phyloP scores from a whole-genome alignment of 2,329 filamentous ascomycete genomes.

The Allantophomopsis lycopodina region DNA sequence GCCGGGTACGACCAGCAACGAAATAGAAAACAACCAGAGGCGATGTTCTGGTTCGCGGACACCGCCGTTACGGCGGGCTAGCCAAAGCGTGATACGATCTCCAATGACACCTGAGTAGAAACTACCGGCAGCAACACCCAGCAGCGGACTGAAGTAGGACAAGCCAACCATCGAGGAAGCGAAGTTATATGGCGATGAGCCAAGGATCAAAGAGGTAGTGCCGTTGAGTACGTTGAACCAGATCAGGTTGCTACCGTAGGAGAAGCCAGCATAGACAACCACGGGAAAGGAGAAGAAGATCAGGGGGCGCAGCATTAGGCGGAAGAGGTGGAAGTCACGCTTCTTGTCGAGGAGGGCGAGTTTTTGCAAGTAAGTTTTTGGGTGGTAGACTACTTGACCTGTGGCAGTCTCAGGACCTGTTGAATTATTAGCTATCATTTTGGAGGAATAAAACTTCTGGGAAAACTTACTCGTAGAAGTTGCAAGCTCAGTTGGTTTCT shows the following conservation, averaged over 20 bases:
- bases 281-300: conserved; percentile 19
- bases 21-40: conserved; percentile 18
- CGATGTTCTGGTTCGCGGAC: conserved; percentile 18
- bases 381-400: conserved; percentile 5
- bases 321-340: conserved; percentile 16
- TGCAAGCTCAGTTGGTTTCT: not conserved
- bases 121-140: conserved; percentile 14
- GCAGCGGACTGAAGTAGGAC: conserved; percentile 16
- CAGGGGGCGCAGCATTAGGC: conserved; percentile 14
- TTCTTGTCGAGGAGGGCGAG: conserved; percentile 11
- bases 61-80: conserved; percentile 26
- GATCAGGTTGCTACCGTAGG: conserved; percentile 20
- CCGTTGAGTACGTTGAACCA: conserved; percentile 23
- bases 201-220: conserved; percentile 19
- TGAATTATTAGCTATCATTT: too few species aligned
- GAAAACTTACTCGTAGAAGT: not conserved
- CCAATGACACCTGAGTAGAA: conserved; percentile 16
- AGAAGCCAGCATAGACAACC: conserved; percentile 19
- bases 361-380: conserved; percentile 14
- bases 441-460: not conserved
- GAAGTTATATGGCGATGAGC: conserved; percentile 20
- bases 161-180: conserved; percentile 18
- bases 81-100: conserved; percentile 17
- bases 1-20: conserved; percentile 26
- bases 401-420: not conserved